A percentile compares a stretch with the other conserved stretches of the same genome.
Conservation (phyloP, 2,329 filamentous ascomycete species). For the Monilinia vaccinii-corymbosi region DNA sequence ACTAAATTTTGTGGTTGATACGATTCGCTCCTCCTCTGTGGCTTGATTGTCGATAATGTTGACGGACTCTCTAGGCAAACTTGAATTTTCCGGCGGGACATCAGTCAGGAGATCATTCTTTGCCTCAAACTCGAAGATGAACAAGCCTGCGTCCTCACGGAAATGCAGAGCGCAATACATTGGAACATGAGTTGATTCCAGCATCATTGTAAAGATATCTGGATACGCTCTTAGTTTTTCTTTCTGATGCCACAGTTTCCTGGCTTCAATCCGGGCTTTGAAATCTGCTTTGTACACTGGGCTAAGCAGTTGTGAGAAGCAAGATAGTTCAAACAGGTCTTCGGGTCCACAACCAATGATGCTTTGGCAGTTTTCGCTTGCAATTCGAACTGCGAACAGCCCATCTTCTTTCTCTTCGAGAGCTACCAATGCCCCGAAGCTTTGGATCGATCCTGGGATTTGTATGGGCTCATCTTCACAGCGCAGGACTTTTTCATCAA, state of each 20-base stretch:
- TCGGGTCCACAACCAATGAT: slow-evolving; percentile 70
- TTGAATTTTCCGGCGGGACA: slow-evolving; percentile 51
- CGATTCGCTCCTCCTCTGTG: slow-evolving; percentile 61
- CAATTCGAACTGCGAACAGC: slow-evolving; percentile 59
- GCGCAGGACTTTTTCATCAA: slow-evolving; percentile 28
- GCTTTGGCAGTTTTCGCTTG: slow-evolving; percentile 69
- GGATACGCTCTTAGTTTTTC: slow-evolving; percentile 66
- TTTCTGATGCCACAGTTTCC: slow-evolving; percentile 4
- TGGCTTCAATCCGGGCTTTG: neutral
- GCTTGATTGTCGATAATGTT: slow-evolving; percentile 67
- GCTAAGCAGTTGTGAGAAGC: slow-evolving; percentile 77
- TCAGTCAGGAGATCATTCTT: slow-evolving; percentile 68
- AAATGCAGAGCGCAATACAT: slow-evolving; percentile 32
- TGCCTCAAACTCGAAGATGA: slow-evolving; percentile 83
- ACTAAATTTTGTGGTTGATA: slow-evolving; percentile 67
- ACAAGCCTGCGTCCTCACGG: slow-evolving; percentile 53
- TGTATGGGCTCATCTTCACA: slow-evolving; percentile 92
- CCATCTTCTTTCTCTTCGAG: slow-evolving; percentile 64
- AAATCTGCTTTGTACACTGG: slow-evolving; percentile 50
- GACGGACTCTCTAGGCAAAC: slow-evolving; percentile 53
- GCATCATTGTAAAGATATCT: slow-evolving; percentile 72
- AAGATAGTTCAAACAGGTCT: slow-evolving; percentile 63
- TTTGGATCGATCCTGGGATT: slow-evolving; percentile 46
- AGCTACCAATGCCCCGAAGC: slow-evolving; percentile 71
- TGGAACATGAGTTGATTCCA: neutral